These are phyloP conservation scores for Fusarium verrucosum DNA, from an alignment of 2,329 filamentous ascomycete genomes.

Conservation along the genomic window DNA sequence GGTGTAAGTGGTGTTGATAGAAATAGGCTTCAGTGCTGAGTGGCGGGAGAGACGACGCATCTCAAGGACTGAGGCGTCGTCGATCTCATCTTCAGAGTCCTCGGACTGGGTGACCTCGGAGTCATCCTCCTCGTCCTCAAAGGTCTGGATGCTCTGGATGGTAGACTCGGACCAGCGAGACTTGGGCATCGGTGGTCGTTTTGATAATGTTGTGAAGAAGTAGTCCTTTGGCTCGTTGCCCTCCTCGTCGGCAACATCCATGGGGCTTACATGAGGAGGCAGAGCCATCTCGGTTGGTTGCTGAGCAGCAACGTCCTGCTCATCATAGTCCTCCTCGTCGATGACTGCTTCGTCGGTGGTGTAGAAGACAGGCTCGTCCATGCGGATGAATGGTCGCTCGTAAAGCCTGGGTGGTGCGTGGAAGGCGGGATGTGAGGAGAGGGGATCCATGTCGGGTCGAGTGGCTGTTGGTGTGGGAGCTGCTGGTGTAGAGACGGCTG, in stretches of 20 bases:
- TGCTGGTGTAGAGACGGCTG: conserved; percentile 27
- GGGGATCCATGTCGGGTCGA: conserved; percentile 47
- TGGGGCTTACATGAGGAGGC: conserved; percentile 44
- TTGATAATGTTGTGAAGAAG: conserved; percentile 46
- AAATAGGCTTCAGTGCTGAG: conserved; percentile 40
- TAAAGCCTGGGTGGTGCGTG: conserved; percentile 51
- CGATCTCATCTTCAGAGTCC: conserved; percentile 36
- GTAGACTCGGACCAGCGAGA: conserved; percentile 58
- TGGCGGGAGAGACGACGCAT: conserved; percentile 42
- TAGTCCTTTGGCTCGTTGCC: conserved; percentile 46
- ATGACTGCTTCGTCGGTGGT: conserved; percentile 35
- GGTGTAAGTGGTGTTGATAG: conserved; percentile 51
- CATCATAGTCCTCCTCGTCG: conserved; percentile 39
- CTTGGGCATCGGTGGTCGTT: conserved; percentile 47
- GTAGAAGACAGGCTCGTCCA: conserved; percentile 46
- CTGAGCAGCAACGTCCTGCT: conserved; percentile 42
- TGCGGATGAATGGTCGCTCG: conserved; percentile 49
- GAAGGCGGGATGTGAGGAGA: conserved; percentile 49
- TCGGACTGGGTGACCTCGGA: conserved; percentile 37
- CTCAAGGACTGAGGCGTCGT: conserved; percentile 38
- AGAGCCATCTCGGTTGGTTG: conserved; percentile 45
- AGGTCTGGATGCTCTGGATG: conserved; percentile 45
- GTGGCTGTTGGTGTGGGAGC: conserved; percentile 40
- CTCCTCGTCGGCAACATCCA: conserved; percentile 39
- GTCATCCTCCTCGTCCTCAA: conserved; percentile 40